Percentiles rank a stretch among this genome's conserved stretches.
phyloP scores from a whole-genome alignment of 148 eudicot species.

The Fallopia convolvulus region DNA sequence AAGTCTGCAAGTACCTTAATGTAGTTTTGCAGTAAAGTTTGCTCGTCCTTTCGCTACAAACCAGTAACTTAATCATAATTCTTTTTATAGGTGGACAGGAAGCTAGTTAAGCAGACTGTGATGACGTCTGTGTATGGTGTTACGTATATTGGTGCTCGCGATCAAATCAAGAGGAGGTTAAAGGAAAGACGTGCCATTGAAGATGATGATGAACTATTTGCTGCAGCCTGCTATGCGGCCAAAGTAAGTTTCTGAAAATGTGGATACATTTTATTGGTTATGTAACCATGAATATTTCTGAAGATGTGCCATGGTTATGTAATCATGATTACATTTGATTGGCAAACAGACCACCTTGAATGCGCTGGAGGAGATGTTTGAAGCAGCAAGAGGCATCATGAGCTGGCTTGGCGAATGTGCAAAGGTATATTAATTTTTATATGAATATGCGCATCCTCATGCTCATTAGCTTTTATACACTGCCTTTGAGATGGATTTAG shows the following conservation, averaged over 20 bases:
- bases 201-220: slow-evolving; percentile 66
- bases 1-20: background rate
- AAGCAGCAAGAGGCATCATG: slow-evolving; percentile 95
- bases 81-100: slow-evolving; percentile 73
- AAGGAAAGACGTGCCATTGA: slow-evolving; percentile 71
- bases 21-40: background rate
- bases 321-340: slow-evolving; percentile 8
- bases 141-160: slow-evolving; percentile 95
- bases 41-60: background rate
- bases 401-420: slow-evolving; percentile 99
- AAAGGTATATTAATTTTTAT: slow-evolving; percentile 41
- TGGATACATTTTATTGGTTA: background rate
- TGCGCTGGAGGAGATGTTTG: slow-evolving; percentile 95
- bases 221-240: slow-evolving; percentile 88
- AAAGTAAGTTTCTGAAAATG: slow-evolving; percentile 40
- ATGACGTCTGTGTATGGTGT: slow-evolving; percentile 99
- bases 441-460: background rate
- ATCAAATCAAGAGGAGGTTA: slow-evolving; percentile 88
- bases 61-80: background rate
- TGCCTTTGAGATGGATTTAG: no score
- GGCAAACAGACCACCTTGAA: slow-evolving; percentile 70
- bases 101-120: slow-evolving; percentile 96
- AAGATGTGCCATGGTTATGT: no score
- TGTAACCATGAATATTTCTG: no score
- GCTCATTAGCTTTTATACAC: no score